phyloP scores from a whole-genome alignment of 2,329 filamentous ascomycete genomes.

The Hypoxylon sp. region DNA sequence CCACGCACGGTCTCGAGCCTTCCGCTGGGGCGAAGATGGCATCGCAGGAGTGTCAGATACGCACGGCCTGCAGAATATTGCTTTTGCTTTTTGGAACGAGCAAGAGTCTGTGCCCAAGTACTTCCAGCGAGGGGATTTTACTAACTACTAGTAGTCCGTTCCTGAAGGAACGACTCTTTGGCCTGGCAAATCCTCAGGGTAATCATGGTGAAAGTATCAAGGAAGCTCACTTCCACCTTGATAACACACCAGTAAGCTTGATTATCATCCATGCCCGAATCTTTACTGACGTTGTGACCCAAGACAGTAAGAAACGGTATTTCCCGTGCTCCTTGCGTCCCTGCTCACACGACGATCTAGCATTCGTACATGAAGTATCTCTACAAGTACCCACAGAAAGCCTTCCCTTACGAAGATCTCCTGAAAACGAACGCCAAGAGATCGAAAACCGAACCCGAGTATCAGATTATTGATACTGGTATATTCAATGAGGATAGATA shows the following conservation, averaged over 20 bases:
- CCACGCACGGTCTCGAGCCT: constrained; percentile 87
- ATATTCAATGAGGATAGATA: constrained; percentile 90
- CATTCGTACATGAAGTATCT: constrained; percentile 99
- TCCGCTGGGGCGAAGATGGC: constrained; percentile 96
- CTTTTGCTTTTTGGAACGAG: constrained; percentile 97
- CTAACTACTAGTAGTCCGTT: constrained; percentile 76
- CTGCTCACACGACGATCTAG: constrained; percentile 58
- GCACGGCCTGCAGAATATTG: constrained; percentile 91
- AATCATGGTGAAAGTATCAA: constrained; percentile 98
- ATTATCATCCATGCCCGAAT: background rate
- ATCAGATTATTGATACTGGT: constrained; percentile 91
- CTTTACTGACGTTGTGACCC: constrained; percentile 44
- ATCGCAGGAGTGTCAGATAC: constrained; percentile 95
- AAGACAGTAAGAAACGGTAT: constrained; percentile 59
- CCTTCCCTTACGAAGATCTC: constrained; percentile 92
- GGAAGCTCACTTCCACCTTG: constrained; percentile 94
- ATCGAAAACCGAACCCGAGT: constrained; percentile 82
- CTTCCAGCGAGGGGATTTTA: constrained; percentile 11
- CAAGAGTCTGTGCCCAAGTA: constrained; percentile 74
- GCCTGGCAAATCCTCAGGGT: constrained; percentile 93
- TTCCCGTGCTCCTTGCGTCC: constrained; percentile 11
- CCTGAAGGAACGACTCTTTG: constrained; percentile 94
- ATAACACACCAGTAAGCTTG: constrained; percentile 81
- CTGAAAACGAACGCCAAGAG: constrained; percentile 85
- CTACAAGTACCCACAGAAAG: constrained; percentile 94